These are phyloP conservation scores for Sugiyamaella qingdaonensis DNA, from an alignment of 805 yeast genomes.

Conservation along the genomic window DNA sequence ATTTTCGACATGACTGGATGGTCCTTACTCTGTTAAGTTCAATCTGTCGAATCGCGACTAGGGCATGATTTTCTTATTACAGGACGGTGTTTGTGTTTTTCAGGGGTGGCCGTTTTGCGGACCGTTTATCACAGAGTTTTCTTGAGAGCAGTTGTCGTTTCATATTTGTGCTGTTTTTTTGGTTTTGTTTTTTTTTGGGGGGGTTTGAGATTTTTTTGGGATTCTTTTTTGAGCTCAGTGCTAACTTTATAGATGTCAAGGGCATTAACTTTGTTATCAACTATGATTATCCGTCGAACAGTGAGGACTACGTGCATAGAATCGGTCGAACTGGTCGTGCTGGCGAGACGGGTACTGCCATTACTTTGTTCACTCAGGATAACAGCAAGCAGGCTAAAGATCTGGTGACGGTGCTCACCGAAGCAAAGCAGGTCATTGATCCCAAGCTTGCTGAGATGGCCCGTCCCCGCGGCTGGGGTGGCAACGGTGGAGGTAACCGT, in stretches of 20 bases:
- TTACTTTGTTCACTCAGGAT: conserved; percentile 86
- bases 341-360: conserved; percentile 92
- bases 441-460: conserved; percentile 72
- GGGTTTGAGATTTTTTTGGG: background rate
- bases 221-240: background rate
- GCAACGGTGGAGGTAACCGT: conserved; percentile 47
- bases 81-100: background rate
- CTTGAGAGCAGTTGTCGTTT: background rate
- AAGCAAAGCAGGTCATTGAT: conserved; percentile 90
- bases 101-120: background rate
- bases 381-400: conserved; percentile 88
- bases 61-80: background rate
- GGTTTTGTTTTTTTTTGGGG: background rate
- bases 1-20: background rate
- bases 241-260: conserved; percentile 71
- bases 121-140: background rate
- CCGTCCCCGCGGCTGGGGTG: conserved; percentile 68
- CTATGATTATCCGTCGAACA: conserved; percentile 96
- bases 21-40: background rate
- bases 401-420: conserved; percentile 82
- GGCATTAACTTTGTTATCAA: conserved; percentile 92
- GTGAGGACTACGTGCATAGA: conserved; percentile 97
- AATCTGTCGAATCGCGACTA: background rate
- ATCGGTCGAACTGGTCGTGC: conserved; percentile 99
- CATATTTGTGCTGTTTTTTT: background rate